Base-by-base conservation (phyloP, 1,284 basidiomycete genomes). In the Cutaneotrichosporon sp. region DNA sequence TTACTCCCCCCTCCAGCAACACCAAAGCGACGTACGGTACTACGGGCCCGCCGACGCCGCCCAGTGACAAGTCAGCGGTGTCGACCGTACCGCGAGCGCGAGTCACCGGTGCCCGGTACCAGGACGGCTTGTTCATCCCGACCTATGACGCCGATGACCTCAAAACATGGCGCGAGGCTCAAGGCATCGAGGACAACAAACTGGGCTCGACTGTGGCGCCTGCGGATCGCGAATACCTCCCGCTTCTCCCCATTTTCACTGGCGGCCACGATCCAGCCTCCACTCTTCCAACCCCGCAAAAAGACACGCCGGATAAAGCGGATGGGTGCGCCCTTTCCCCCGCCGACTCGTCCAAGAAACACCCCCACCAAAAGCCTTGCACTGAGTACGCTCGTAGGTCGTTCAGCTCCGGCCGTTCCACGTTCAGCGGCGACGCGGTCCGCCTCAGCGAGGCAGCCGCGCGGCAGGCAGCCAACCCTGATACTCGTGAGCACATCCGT, bases 121-220 rank as follows among this genome's bases (percentile, higher is more conserved):
- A 72, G 47, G 60, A 68, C 31, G 72, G 74, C 6, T 58, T 69
- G n/a, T 55, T 72, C 53, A 73, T 63, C 34, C 66, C 69, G 2
- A 56, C 70, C 10, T 75, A 74, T 53, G 72, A 73, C 56, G 58
- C 66, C 0, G 61, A 69, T 0, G 66, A 73, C 30, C 65, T 75
- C 38, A 66, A 66, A 61, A 47, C 51, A 31, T 75, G 70, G 60
- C 65, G 64, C 14, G 58, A 66, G 52, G 65, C 67, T 46, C 59
- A 67, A 16, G 64, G 66, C 7, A 58, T 73, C 14, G 30, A 51
- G 18, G 46, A 59, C 5, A 9, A 4, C 52, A 60, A 46, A n/a
- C 49, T 5, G 4, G 55, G 14, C 36, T n/a, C 7, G 7, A 30
- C 26, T 22, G 18, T 14, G 7, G 13, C 64, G 8, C 51, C 58